Conservation (phyloP, 192 early-diverging fungal genomes). For the Coemansia sp. region DNA sequence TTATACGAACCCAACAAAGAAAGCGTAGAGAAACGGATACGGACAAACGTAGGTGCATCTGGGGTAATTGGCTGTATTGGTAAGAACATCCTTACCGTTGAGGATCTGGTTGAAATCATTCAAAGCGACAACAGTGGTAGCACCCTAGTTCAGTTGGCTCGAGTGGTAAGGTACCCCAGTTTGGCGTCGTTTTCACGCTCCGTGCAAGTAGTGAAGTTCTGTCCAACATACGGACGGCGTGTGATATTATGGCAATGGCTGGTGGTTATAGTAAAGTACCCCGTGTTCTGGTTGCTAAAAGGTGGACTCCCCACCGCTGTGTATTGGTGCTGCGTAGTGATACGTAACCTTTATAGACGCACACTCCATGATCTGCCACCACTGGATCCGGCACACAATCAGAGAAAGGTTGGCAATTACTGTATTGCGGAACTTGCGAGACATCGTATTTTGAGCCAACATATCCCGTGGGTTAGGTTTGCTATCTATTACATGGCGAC, state of each 20-base stretch:
- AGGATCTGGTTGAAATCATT: constrained; percentile 18
- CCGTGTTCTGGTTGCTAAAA: neutral
- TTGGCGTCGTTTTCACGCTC: constrained; percentile 5
- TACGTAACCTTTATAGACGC: constrained; percentile 5
- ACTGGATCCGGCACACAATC: neutral
- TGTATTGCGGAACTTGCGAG: constrained; percentile 27
- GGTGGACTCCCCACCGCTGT: neutral
- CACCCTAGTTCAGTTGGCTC: constrained; percentile 17
- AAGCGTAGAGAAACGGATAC: constrained; percentile 14
- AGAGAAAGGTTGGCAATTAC: constrained; percentile 7
- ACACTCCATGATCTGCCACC: neutral
- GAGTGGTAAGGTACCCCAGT: constrained; percentile 17
- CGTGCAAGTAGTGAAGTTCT: constrained; percentile 11
- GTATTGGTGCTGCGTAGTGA: neutral
- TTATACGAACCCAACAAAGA: constrained; percentile 18
- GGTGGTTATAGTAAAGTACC: constrained; percentile 6
- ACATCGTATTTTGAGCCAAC: constrained; percentile 17
- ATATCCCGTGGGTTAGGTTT: constrained; percentile 27
- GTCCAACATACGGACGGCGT: constrained; percentile 15
- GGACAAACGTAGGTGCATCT: constrained; percentile 13
- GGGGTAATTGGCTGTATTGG: constrained; percentile 14
- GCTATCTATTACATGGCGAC: constrained; percentile 23
- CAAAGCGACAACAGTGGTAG: constrained; percentile 8
- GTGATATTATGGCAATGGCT: constrained; percentile 32
- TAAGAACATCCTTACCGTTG: neutral